Conservation (phyloP, 2,329 filamentous ascomycete species). For the Trichophyton equinum region DNA sequence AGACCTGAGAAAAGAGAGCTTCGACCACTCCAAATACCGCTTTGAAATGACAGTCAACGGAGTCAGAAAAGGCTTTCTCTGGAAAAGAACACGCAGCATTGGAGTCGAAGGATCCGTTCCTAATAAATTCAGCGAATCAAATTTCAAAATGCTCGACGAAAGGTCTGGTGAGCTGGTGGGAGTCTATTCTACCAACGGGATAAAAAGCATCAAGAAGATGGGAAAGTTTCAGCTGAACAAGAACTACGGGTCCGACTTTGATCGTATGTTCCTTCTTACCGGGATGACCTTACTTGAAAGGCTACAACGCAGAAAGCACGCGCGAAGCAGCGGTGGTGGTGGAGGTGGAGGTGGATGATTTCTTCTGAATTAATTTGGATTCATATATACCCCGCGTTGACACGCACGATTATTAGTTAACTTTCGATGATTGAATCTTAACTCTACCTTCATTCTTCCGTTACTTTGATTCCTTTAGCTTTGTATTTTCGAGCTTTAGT, state of each 20-base stretch:
- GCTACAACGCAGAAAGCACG: conserved; percentile 7
- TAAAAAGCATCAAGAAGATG: conserved; percentile 21
- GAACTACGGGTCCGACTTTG: conserved; percentile 20
- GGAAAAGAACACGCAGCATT: conserved; percentile 24
- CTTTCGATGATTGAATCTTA: too few relatives aligned
- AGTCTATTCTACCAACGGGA: conserved; percentile 20
- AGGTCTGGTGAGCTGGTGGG: conserved; percentile 20
- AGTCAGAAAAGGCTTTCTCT: conserved; percentile 17
- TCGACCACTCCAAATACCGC: conserved; percentile 18
- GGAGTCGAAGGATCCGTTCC: conserved; percentile 19
- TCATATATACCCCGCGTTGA: too few relatives aligned
- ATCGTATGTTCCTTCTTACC: conserved; percentile 19
- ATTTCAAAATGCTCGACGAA: conserved; percentile 26
- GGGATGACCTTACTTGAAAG: conserved; percentile 11
- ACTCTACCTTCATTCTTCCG: too few relatives aligned
- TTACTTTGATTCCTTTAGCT: too few relatives aligned
- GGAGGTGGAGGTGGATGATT: conserved; percentile 9
- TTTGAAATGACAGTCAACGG: conserved; percentile 18
- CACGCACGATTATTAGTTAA: too few relatives aligned
- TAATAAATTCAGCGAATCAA: conserved; percentile 15
- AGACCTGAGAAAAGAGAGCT: conserved; percentile 18
- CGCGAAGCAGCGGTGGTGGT: conserved; percentile 6
- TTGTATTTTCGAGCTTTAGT: too few relatives aligned
- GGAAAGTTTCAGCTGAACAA: conserved; percentile 23
- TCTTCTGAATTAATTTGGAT: not conserved